These are phyloP conservation scores for Annulohypoxylon stygium DNA, from an alignment of 495 filamentous ascomycete species.

Conservation along the genomic window DNA sequence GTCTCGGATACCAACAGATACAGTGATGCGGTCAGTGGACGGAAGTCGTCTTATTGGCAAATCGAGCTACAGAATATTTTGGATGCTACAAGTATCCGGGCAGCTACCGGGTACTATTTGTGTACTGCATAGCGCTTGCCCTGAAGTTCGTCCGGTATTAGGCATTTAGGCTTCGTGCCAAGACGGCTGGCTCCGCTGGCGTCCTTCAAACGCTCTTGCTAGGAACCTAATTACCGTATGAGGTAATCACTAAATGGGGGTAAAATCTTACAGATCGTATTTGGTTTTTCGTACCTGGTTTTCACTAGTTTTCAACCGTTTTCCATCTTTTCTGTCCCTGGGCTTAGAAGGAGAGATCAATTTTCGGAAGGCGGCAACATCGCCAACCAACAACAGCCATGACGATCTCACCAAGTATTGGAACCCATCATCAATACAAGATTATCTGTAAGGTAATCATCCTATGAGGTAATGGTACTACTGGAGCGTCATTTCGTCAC, in stretches of 20 bases:
- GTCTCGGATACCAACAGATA: constrained; percentile 9
- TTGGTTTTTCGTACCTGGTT: background rate
- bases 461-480: constrained; percentile 1
- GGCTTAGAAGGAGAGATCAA: background rate
- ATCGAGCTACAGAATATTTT: constrained; percentile 1
- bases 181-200: constrained; percentile 35
- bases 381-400: constrained; percentile 20
- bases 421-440: constrained; percentile 1
- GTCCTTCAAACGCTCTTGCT: background rate
- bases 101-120: background rate
- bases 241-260: constrained; percentile 23
- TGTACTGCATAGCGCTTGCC: background rate
- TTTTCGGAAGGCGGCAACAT: background rate
- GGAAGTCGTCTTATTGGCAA: constrained; percentile 12
- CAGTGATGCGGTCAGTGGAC: constrained; percentile 8
- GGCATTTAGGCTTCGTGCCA: constrained; percentile 13
- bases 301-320: background rate
- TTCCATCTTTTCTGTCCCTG: background rate
- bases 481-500: background rate
- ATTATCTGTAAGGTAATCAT: constrained; percentile 7
- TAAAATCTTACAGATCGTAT: constrained; percentile 8
- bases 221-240: constrained; percentile 18
- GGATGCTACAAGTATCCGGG: no score
- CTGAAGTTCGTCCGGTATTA: background rate
- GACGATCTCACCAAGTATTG: constrained; percentile 27